phyloP scores from a whole-genome alignment of 768 basidiomycete species.

The Mycena rebaudengoi region DNA sequence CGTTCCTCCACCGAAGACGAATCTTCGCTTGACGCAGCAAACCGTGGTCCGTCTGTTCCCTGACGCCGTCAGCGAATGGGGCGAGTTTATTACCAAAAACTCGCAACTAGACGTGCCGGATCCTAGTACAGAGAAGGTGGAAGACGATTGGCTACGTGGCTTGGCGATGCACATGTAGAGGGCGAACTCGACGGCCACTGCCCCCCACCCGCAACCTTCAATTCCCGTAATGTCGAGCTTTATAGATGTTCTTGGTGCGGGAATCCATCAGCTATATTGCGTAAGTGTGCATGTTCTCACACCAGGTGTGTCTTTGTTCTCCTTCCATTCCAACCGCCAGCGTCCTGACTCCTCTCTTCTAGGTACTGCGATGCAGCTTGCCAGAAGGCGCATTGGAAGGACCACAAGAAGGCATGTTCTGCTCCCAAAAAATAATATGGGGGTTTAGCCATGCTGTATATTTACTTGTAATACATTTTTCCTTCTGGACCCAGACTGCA shows the following conservation, averaged over 20 bases:
- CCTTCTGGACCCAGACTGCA: too few species aligned
- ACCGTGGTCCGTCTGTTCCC: constrained; percentile 58
- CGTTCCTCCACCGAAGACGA: constrained; percentile 56
- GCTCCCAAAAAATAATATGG: too few species aligned
- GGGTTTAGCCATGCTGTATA: too few species aligned
- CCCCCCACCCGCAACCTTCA: constrained; percentile 27
- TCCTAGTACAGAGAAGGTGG: constrained; percentile 47
- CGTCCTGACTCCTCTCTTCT: neutral
- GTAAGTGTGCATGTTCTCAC: constrained; percentile 57
- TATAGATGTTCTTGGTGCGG: constrained; percentile 73
- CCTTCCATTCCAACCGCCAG: neutral
- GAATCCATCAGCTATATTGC: constrained; percentile 66
- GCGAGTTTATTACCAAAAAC: constrained; percentile 47
- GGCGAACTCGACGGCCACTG: constrained; percentile 39
- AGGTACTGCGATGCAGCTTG: constrained; percentile 51
- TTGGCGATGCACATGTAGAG: constrained; percentile 53
- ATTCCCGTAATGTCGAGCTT: constrained; percentile 54
- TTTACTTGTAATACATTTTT: too few species aligned
- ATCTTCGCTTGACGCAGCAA: constrained; percentile 60
- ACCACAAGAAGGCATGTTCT: constrained; percentile 32
- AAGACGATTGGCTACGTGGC: constrained; percentile 69
- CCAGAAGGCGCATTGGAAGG: constrained; percentile 47
- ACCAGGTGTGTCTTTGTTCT: constrained; percentile 42
- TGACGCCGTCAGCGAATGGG: constrained; percentile 56
- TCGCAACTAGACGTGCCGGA: constrained; percentile 38